phyloP scores from a whole-genome alignment of 1,139 yeast species.

The Kodamaea anthophila region DNA sequence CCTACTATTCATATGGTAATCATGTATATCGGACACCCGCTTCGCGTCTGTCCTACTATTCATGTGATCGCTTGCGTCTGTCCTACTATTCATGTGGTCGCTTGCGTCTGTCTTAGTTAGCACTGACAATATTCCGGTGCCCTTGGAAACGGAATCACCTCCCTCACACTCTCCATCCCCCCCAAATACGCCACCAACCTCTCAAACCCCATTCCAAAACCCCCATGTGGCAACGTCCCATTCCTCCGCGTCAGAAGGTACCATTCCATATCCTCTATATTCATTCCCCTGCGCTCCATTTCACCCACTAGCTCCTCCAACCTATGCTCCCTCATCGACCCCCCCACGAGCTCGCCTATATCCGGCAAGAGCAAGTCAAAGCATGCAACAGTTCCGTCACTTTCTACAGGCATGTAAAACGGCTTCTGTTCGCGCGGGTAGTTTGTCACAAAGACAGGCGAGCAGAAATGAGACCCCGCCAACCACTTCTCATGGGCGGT shows the following conservation, averaged over 20 bases:
- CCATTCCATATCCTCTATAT: constrained; percentile 65
- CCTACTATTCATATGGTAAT: no score
- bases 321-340: constrained; percentile 81
- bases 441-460: constrained; percentile 86
- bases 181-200: constrained; percentile 67
- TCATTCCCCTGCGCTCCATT: constrained; percentile 51
- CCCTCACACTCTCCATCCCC: constrained; percentile 74
- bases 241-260: constrained; percentile 65
- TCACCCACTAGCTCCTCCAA: constrained; percentile 41
- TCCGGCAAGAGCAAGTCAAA: constrained; percentile 85
- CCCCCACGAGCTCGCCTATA: constrained; percentile 95
- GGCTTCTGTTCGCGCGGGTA: constrained; percentile 81
- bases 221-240: constrained; percentile 92
- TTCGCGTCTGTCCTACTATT: not conserved
- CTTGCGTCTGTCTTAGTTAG: constrained; percentile 10
- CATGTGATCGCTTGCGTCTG: no score
- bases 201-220: constrained; percentile 95
- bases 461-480: constrained; percentile 59
- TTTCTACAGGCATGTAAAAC: constrained; percentile 67
- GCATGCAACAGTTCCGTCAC: constrained; percentile 66
- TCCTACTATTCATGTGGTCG: no score
- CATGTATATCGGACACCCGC: not conserved
- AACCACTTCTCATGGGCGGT: constrained; percentile 92
- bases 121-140: constrained; percentile 34
- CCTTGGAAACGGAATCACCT: constrained; percentile 77